phyloP scores from a whole-genome alignment of 495 filamentous ascomycete genomes.

The Pyrenula aspistea region DNA sequence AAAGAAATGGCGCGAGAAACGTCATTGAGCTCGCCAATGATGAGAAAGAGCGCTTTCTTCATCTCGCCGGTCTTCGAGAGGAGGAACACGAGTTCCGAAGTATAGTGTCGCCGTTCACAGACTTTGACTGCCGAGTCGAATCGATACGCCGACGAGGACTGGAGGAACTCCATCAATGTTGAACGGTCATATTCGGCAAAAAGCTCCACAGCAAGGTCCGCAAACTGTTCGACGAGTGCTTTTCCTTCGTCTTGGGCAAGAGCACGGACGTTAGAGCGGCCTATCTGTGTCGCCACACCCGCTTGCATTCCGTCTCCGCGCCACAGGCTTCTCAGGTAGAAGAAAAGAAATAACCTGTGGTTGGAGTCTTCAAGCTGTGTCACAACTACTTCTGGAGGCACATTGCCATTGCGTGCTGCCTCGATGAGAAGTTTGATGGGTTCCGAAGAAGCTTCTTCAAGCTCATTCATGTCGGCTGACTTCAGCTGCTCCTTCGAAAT shows the following conservation, averaged over 20 bases:
- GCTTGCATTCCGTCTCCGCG: constrained; percentile 45
- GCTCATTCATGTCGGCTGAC: constrained; percentile 51
- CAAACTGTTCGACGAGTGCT: constrained; percentile 71
- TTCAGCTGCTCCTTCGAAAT: constrained; percentile 62
- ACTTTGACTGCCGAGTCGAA: constrained; percentile 65
- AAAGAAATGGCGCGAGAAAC: constrained; percentile 88
- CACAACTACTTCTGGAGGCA: constrained; percentile 67
- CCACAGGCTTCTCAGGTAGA: constrained; percentile 86
- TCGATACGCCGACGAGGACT: constrained; percentile 66
- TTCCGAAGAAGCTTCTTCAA: constrained; percentile 68
- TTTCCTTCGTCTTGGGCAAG: constrained; percentile 49
- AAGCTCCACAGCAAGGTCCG: constrained; percentile 70
- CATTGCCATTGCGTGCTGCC: constrained; percentile 78
- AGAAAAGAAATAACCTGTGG: constrained; percentile 65
- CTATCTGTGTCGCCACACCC: constrained; percentile 22
- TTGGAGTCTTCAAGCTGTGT: constrained; percentile 49
- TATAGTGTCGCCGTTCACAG: constrained; percentile 68
- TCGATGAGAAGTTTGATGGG: constrained; percentile 78
- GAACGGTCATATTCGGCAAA: constrained; percentile 74
- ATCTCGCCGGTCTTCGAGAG: constrained; percentile 90
- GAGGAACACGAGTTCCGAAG: constrained; percentile 84
- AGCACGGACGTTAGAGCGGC: constrained; percentile 17
- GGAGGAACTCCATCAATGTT: constrained; percentile 78
- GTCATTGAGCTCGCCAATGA: constrained; percentile 78
- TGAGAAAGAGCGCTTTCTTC: constrained; percentile 78